Percentiles rank a stretch among this genome's conserved stretches.
These are phyloP conservation scores for Aegilops speltoides DNA, from an alignment of 176 grass and related monocot genomes.

Conservation along the genomic window DNA sequence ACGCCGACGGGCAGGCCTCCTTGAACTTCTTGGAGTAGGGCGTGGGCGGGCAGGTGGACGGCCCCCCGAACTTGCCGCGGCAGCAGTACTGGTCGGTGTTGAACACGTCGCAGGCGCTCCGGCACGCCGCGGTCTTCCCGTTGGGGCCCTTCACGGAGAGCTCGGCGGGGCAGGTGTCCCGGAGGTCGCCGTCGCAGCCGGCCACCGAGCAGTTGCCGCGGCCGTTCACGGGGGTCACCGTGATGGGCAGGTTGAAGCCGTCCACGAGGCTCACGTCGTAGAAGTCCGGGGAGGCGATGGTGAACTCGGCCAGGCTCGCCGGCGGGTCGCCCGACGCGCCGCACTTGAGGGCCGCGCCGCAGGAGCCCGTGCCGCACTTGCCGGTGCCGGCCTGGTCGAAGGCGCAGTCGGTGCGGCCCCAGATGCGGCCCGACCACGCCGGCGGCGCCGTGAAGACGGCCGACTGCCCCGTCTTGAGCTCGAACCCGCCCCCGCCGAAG, in stretches of 20 bases:
- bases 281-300: slow-evolving; percentile 34
- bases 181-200: slow-evolving; percentile 56
- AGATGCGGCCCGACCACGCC: slow-evolving; percentile 59
- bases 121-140: slow-evolving; percentile 52
- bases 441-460: slow-evolving; percentile 42
- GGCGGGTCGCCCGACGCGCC: slow-evolving; percentile 46
- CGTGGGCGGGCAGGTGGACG: slow-evolving; percentile 52
- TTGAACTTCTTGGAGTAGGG: slow-evolving; percentile 67
- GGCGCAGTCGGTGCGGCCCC: slow-evolving; percentile 66
- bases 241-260: slow-evolving; percentile 37
- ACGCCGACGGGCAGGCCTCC: slow-evolving; percentile 51
- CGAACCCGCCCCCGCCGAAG: slow-evolving; percentile 59
- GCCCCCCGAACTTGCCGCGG: slow-evolving; percentile 41
- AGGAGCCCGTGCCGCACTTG: slow-evolving; percentile 55
- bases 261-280: slow-evolving; percentile 32
- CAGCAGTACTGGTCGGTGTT: slow-evolving; percentile 77
- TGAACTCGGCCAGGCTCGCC: slow-evolving; percentile 68
- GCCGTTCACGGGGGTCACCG: slow-evolving; percentile 45
- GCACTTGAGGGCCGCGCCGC: slow-evolving; percentile 47
- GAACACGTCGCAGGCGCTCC: slow-evolving; percentile 80
- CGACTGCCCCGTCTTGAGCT: slow-evolving; percentile 55
- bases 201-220: slow-evolving; percentile 49
- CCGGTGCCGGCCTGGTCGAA: slow-evolving; percentile 56
- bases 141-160: slow-evolving; percentile 40
- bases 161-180: slow-evolving; percentile 45